Conservation (phyloP, 139 green algal species). For the Desmodesmus armatus region DNA sequence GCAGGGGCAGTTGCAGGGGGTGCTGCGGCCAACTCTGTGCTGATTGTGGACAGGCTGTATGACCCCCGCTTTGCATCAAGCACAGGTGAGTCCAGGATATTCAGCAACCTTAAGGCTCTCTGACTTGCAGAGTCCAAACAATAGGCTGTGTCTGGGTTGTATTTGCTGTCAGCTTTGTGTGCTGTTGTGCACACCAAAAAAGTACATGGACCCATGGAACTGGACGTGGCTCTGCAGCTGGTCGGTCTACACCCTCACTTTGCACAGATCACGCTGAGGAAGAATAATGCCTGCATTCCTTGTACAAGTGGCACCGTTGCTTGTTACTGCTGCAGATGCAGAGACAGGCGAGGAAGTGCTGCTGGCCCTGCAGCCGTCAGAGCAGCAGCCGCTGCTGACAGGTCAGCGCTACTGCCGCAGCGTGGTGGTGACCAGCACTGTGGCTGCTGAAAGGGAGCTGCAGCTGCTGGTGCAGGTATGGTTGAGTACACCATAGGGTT, state of each 20-base stretch:
- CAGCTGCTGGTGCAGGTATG: constrained; percentile 22
- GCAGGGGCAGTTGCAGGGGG: background rate
- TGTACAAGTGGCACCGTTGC: background rate
- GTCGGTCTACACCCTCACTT: no score
- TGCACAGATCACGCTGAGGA: background rate
- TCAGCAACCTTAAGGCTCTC: no score
- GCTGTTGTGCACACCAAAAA: no score
- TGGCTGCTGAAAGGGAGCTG: constrained; percentile 20
- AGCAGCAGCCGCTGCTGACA: constrained; percentile 24
- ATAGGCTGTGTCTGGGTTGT: no score
- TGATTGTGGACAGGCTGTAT: constrained; percentile 15
- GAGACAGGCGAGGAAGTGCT: constrained; percentile 33
- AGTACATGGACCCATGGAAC: background rate
- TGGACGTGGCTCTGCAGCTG: no score
- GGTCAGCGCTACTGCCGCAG: constrained; percentile 10
- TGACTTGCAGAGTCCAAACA: no score
- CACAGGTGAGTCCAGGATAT: no score
- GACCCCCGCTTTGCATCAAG: constrained; percentile 13
- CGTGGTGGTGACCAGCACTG: constrained; percentile 17
- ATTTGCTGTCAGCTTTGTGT: no score
- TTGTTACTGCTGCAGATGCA: background rate
- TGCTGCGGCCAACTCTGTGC: background rate
- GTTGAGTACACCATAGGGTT: no score
- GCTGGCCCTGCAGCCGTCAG: constrained; percentile 1
- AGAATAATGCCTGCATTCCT: background rate